phyloP scores from a whole-genome alignment of 805 yeast genomes.

The Starmerella bacillaris region DNA sequence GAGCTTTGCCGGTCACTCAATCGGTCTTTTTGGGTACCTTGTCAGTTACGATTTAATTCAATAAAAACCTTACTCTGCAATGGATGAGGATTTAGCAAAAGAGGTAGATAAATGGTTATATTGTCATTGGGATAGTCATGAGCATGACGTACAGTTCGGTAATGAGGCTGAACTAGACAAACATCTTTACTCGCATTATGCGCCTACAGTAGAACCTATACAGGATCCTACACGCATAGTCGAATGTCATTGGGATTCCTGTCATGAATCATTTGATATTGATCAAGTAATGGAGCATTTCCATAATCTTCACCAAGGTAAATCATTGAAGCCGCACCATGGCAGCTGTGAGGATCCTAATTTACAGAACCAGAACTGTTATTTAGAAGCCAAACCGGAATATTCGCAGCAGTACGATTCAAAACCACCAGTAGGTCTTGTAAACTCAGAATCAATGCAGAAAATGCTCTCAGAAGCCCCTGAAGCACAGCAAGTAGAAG shows the following conservation, averaged over 20 bases:
- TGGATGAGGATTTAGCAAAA: conserved; percentile 2
- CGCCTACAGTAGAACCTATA: background rate
- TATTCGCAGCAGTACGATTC: too few species aligned
- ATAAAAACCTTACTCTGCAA: background rate
- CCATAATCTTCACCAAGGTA: conserved; percentile 16
- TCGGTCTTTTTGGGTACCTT: conserved; percentile 1
- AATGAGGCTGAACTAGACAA: conserved; percentile 19
- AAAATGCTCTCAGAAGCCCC: too few species aligned
- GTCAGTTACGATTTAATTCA: background rate
- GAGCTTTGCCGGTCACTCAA: too few species aligned
- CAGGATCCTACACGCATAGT: conserved; percentile 6
- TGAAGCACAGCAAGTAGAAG: too few species aligned
- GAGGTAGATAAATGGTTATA: conserved; percentile 12
- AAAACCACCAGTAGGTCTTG: too few species aligned
- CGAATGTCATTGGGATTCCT: conserved; percentile 27
- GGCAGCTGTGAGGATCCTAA: conserved; percentile 4
- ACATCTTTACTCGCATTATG: conserved; percentile 17
- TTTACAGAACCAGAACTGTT: background rate
- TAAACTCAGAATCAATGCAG: too few species aligned
- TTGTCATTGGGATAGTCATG: conserved; percentile 25
- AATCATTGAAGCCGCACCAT: conserved; percentile 18
- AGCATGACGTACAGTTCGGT: conserved; percentile 18
- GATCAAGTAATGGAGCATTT: conserved; percentile 18
- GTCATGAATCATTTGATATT: conserved; percentile 20
- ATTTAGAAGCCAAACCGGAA: background rate